Base-by-base conservation (phyloP, 2,329 filamentous ascomycete genomes). In the Westerdykella aurantiaca region DNA sequence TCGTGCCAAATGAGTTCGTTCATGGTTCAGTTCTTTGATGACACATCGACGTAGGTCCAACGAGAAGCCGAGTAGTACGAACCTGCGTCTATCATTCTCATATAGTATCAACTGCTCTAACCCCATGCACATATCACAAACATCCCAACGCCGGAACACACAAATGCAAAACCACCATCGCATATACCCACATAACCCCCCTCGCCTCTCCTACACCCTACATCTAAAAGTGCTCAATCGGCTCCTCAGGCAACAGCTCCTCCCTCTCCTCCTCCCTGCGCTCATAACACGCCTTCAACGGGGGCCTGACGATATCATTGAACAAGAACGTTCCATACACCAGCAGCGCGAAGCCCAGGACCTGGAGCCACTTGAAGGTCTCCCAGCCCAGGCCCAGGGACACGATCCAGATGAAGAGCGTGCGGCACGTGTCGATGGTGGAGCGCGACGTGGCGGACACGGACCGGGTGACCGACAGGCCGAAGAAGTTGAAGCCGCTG, bases 401-500 rank as follows among this genome's bases (percentile, higher is more conserved):
- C 12, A 95, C 87, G 22, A 98, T 78, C 93, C 93, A 98, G 69
- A 98, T 97, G 72, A 98, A 97, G 1, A 98, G 79, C 0, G 93
- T 98, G 34, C 91, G 83, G 75, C 90, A 97, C 1, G 93, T 98
- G 68, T 98, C 93, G 58, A 98, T 97, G 25, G 91, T 97, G 25
- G 88, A 95, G 48, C 93, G 82, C 1, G 91, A 88, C 0, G 93
- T 98, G 10, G 93, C 93, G 50, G 86, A 94, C 53, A 98, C 88
- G 49, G 72, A 83, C 47, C 88, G 82, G 1, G 93, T 98, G 7
- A 98, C 91, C 0, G 87, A 93, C 9, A 98, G 79, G 6, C 93
- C 93, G 68, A 98, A 98, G 75, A 95, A 98, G 72, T 98, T 98
- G 79, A 97, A 98, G 42, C 91, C 90, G 51, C 88, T 94, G 47